Conservation (phyloP, 805 yeast species). For the Ogataea philodendri region DNA sequence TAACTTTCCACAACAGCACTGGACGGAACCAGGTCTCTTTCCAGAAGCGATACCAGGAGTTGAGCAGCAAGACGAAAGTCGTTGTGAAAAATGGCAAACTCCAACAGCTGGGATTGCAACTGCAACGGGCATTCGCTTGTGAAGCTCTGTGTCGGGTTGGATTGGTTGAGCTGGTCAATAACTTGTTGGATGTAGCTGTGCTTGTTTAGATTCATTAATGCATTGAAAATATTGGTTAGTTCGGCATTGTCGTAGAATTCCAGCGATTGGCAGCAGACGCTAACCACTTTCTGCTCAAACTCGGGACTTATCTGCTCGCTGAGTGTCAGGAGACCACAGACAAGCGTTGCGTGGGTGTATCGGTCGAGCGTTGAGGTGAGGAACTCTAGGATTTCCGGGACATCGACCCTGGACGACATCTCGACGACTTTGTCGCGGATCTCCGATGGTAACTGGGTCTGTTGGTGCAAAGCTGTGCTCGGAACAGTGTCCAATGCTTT, state of each 20-base stretch:
- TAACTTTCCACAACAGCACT: conserved; percentile 16
- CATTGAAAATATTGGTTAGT: conserved; percentile 8
- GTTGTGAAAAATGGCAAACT: conserved; percentile 12
- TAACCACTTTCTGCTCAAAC: conserved; percentile 6
- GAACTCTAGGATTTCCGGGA: conserved; percentile 3
- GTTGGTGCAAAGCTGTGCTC: neutral
- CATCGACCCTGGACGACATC: neutral
- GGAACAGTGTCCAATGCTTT: conserved; percentile 1
- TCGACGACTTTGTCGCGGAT: conserved; percentile 1
- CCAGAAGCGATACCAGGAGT: conserved; percentile 15
- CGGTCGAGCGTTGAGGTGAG: conserved; percentile 3
- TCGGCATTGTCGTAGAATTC: conserved; percentile 10
- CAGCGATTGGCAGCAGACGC: conserved; percentile 6
- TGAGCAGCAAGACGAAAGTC: conserved; percentile 23
- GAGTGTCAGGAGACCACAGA: conserved; percentile 6
- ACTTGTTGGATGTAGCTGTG: conserved; percentile 8
- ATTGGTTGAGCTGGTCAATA: conserved; percentile 9
- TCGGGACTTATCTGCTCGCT: neutral
- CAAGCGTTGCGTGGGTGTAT: conserved; percentile 12
- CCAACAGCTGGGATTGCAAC: conserved; percentile 15
- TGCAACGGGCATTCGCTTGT: conserved; percentile 10
- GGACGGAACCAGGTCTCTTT: conserved; percentile 16
- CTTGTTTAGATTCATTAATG: conserved; percentile 7
- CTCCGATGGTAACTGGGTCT: conserved; percentile 6
- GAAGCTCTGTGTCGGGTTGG: conserved; percentile 1